Evolutionary conservation across 352 stramenopile species (phyloP).

Genomic region (Globisporangium alternatum): DNA sequence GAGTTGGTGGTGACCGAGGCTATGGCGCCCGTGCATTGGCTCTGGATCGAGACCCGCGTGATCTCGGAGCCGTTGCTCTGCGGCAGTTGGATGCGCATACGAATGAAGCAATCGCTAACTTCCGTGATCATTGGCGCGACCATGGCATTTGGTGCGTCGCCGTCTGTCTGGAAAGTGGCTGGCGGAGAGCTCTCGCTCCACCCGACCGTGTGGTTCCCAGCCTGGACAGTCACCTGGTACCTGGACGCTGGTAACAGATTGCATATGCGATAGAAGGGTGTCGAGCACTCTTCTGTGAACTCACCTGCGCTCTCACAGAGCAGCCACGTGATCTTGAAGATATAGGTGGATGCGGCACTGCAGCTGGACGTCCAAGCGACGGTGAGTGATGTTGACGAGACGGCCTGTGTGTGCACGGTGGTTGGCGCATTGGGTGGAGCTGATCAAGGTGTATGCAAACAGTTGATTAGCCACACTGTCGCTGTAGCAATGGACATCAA

Average conservation of each 20-base stretch:
- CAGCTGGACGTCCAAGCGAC: conserved; percentile 26
- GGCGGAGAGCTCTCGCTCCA: conserved; percentile 33
- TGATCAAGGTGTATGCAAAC: conserved; percentile 2
- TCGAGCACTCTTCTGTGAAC: conserved; percentile 23
- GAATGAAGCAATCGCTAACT: conserved; percentile 39
- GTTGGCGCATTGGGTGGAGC: conserved; percentile 32
- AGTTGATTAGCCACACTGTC: neutral
- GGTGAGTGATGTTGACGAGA: conserved; percentile 29
- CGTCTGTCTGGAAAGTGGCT: conserved; percentile 30
- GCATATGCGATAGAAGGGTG: conserved; percentile 23
- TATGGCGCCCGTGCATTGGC: conserved; percentile 38
- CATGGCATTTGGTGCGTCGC: conserved; percentile 42
- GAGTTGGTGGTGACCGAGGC: conserved; percentile 23
- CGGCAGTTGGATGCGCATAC: conserved; percentile 36
- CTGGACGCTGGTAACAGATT: conserved; percentile 41
- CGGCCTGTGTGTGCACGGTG: conserved; percentile 13
- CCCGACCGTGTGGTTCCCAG: conserved; percentile 41
- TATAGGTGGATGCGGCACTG: conserved; percentile 20
- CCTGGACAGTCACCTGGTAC: conserved; percentile 41
- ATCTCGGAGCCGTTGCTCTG: conserved; percentile 38
- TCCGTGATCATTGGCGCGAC: conserved; percentile 29
- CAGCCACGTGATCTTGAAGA: conserved; percentile 41
- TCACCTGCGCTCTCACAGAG: conserved; percentile 22
- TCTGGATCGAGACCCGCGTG: conserved; percentile 33
- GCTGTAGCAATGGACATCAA: neutral